Evolutionary conservation across 83 land plant species (phyloP).

Genomic region (Larix sibirica): DNA sequence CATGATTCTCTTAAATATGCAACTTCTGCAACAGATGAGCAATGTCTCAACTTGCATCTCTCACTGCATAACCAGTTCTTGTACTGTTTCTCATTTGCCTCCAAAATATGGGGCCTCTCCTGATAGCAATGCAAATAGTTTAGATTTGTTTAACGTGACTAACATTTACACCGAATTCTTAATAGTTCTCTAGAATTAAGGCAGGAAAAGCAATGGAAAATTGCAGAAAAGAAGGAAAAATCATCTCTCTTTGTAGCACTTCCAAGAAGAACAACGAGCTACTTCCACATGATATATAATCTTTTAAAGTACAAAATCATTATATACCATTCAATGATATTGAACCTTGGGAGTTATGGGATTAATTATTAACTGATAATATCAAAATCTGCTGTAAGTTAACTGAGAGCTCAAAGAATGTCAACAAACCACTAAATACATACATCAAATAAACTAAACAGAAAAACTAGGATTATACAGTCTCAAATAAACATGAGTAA

Average conservation of each 20-base stretch:
- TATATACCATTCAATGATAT: not conserved
- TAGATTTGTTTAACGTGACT: not conserved
- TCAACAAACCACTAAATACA: not conserved
- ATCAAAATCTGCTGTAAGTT: not conserved
- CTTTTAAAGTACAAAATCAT: not conserved
- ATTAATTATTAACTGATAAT: not conserved
- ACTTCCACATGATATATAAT: not conserved
- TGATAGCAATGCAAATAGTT: constrained; percentile 5
- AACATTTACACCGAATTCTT: not conserved
- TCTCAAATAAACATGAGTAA: not conserved
- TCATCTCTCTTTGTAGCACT: not conserved
- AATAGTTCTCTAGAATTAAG: not conserved
- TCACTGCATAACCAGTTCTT: constrained; percentile 12
- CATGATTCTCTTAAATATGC: not conserved
- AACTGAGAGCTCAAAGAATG: not conserved
- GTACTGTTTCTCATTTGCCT: constrained; percentile 5
- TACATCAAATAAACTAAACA: not conserved
- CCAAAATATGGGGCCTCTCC: not conserved
- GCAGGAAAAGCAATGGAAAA: not conserved
- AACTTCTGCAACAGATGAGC: constrained; percentile 14
- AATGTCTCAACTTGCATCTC: not conserved
- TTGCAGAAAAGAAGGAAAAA: not conserved
- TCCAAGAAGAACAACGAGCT: not conserved
- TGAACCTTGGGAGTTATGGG: not conserved
- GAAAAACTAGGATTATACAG: not conserved